These are phyloP conservation scores for Priceomyces carsonii DNA, from an alignment of 805 yeast genomes.

Conservation along the genomic window DNA sequence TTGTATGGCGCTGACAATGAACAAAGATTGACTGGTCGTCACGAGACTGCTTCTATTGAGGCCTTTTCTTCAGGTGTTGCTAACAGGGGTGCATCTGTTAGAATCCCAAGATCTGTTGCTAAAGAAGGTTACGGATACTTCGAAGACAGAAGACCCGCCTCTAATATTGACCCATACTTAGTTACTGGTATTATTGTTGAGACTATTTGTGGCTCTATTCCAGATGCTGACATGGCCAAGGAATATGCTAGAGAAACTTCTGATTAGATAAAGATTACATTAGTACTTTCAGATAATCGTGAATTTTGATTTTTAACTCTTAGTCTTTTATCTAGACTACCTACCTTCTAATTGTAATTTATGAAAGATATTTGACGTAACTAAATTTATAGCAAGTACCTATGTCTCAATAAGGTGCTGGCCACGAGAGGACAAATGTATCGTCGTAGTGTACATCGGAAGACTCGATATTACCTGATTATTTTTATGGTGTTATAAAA, in stretches of 20 bases:
- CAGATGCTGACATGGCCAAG: conserved; percentile 92
- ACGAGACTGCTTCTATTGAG: conserved; percentile 95
- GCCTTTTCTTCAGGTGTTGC: conserved; percentile 96
- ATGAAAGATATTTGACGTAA: too few relatives aligned
- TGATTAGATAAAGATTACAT: conserved; percentile 25
- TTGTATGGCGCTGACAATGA: conserved; percentile 96
- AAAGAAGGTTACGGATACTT: conserved; percentile 98
- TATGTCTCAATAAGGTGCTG: too few relatives aligned
- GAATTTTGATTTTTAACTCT: too few relatives aligned
- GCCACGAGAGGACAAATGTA: too few relatives aligned
- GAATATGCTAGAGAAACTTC: conserved; percentile 76
- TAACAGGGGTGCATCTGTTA: conserved; percentile 98
- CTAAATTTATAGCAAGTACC: too few relatives aligned
- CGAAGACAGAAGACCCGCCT: conserved; percentile 99
- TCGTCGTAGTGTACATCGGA: too few relatives aligned
- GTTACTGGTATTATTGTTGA: conserved; percentile 98
- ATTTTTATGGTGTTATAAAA: too few relatives aligned
- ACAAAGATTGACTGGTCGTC: conserved; percentile 94
- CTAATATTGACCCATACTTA: conserved; percentile 98
- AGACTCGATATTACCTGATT: too few relatives aligned
- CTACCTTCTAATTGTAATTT: too few relatives aligned
- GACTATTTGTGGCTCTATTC: conserved; percentile 92
- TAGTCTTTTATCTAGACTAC: too few relatives aligned
- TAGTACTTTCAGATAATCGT: too few relatives aligned
- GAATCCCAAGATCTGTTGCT: conserved; percentile 99